Evolutionary conservation across 1,284 basidiomycete species (phyloP), one percentile per base, ranked within the genome.

Genomic region (Malassezia caprae): DNA sequence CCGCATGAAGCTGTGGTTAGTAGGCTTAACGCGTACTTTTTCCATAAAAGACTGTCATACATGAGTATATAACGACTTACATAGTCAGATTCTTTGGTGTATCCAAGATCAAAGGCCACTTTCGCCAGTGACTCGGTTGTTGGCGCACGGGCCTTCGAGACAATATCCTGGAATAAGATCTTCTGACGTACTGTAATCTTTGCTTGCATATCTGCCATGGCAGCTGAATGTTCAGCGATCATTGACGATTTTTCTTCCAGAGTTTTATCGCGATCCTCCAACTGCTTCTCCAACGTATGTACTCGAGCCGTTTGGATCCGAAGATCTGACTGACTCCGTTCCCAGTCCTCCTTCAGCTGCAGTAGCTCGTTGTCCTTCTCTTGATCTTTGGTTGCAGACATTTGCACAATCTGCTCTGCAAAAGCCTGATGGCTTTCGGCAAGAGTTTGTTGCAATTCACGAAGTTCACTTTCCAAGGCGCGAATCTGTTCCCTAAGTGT

Each of bases 1-100:
- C 54, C 8, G 54, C 54, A 48, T 56, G 54, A 8, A 56, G 44
- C 54, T 53, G 44, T 13, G 15, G 51, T 46, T 8, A 45, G 44
- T n/a, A 42, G 12, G n/a, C 3, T 6, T 2, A 32, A 12, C 8
- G 11, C 50, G 43, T 45, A 52, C 50, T 21, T 41, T 37, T 19
- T 55, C 53, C n/a, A 45, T 8, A 5, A 55, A 39, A 2, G 48
- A 35, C 53, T 55, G 26, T 24, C 11, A 2, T 8, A 27, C n/a
- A 41, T 55, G n/a, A 43, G 48, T 31, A 4, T n/a, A 6, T 19
- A 4, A 15, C 27, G 17, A 51, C 54, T 49, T 48, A 56, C 54
- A 44, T 56, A 56, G 13, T 56, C 49, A 10, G 53, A 24, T 12
- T 43, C 30, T 6, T 13, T 26, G 5, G 46, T 39, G 31, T 55